Base-by-base conservation (phyloP, 2,329 filamentous ascomycete species). In the Westerdykella sp. region DNA sequence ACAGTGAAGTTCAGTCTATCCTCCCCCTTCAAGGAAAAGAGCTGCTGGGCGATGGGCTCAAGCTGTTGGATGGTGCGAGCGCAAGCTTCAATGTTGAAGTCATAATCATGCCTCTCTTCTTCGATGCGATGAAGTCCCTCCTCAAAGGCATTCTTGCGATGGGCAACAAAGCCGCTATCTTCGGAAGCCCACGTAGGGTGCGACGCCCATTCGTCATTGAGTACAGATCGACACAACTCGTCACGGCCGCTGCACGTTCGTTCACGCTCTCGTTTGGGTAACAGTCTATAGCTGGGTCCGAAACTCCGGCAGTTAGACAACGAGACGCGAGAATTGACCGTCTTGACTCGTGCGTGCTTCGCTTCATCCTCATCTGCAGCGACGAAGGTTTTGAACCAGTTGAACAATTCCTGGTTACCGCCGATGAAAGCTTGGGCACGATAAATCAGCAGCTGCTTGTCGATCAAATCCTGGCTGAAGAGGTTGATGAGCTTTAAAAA, bases 111-210 rank as follows among this genome's bases (percentile, higher is more conserved):
- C 4, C 93, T 85, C 66, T 98, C 93, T 68, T 98, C 93, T 68
- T 98, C 93, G 47, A 98, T 96, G 15, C 93, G 79, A 63, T 98
- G 93, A 7, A 98, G 79, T 25, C 86, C 86, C 67, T 98, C 93
- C 66, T 98, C 93, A 51, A 85, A 95, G 42, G 85, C 81, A 57
- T 98, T 98, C 77, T 98, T 98, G 49, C 91, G 82, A 69, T 98
- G 93, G 11, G 93, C 93, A 46, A 98, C 91, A 57, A 98, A 98
- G 0, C 93, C 93, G 36, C 87, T 95, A 62, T 98, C 93, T 67
- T 98, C 93, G 1, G 91, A 97, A 1, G 91, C 93, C 93, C 93
- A 98, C 0, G 93, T 98, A 3, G 93, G 93, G 69, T 98, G 93
- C 21, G 91, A 97, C 2, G 93, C 93, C 93, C 93, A 98, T 54